Base-by-base conservation (phyloP, 352 stramenopile genomes). In the Phytopythium montanum region DNA sequence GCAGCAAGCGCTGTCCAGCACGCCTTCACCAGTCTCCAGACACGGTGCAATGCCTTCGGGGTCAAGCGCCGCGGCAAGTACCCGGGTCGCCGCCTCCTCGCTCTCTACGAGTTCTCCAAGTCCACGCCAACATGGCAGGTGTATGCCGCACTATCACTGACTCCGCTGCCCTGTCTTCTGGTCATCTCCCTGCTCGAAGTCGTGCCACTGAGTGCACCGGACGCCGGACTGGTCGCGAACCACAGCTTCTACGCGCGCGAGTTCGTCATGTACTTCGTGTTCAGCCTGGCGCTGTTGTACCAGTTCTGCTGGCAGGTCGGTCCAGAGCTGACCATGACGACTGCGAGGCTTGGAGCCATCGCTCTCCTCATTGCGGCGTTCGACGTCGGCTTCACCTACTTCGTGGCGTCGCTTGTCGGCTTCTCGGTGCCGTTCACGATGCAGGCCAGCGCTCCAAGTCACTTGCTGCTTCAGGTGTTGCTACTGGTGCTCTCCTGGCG, bases 371-470 rank as follows among this genome's bases (percentile, higher is more conserved):
- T 29, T 12, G 61, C 57, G 0, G 57, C 49, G 29, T 54, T 56
- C n/a, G 60, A 62, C 19, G 48, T 54, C 0, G 41, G 28, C 5
- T 50, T 51, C 23, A 50, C 50, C n/a, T 65, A 64, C 13, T 26
- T 36, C 7, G 28, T 72, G 5, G 54, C 66, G 5, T 41, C 23
- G 2, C 34, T 29, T 28, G 54, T 75, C 21, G 70, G 60, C 6
- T 77, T 67, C 26, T 66, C 70, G 16, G 19, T 77, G 3, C 70
- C 70, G 25, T 75, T 77, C 49, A 61, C 64, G 5, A 42, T 42
- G 36, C 36, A 42, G 36, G 16, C 36, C 13, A 42, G 36, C 12
- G 36, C 36, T 1, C 36, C 36, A n/a, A 42, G 36, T 14, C 36
- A 42, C 16, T 42, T 42, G 36, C 12, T 42, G 36, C 36, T 42